Conservation (phyloP, 2,329 filamentous ascomycete genomes). For the Colletotrichum australisinense region DNA sequence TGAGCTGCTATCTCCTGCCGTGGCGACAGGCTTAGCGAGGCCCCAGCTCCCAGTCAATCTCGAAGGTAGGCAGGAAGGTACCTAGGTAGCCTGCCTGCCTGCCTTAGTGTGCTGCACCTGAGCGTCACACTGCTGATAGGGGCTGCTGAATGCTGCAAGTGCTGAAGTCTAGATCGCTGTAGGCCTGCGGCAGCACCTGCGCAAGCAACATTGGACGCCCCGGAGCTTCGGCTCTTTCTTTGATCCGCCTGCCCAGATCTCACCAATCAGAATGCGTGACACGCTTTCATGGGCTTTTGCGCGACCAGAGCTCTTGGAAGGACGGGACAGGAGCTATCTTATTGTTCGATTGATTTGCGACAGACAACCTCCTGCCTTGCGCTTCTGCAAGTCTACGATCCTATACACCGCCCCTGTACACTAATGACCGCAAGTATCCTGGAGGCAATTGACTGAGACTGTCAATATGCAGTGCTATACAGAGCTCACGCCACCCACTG, state of each 20-base stretch:
- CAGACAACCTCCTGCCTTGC: background rate
- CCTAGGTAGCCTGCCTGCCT: background rate
- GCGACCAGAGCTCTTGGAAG: constrained; percentile 10
- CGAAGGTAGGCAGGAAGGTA: background rate
- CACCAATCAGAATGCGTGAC: constrained; percentile 23
- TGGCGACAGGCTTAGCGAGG: background rate
- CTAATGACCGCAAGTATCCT: constrained; percentile 18
- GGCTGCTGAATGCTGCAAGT: background rate
- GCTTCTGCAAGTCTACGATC: constrained; percentile 1
- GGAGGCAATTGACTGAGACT: constrained; percentile 43
- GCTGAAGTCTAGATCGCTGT: background rate
- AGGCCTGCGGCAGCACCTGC: background rate
- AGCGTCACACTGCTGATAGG: background rate
- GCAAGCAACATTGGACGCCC: background rate
- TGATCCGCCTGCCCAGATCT: background rate
- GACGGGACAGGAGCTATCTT: background rate
- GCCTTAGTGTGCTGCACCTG: background rate
- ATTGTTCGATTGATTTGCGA: constrained; percentile 7
- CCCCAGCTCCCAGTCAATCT: background rate
- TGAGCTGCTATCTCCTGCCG: background rate
- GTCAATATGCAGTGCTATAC: constrained; percentile 93
- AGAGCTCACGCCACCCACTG: constrained; percentile 93
- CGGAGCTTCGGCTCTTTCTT: background rate
- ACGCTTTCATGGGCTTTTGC: background rate
- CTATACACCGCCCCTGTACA: background rate